Base-by-base conservation (phyloP, 306 rosid species). In the Dicorynia guianensis region DNA sequence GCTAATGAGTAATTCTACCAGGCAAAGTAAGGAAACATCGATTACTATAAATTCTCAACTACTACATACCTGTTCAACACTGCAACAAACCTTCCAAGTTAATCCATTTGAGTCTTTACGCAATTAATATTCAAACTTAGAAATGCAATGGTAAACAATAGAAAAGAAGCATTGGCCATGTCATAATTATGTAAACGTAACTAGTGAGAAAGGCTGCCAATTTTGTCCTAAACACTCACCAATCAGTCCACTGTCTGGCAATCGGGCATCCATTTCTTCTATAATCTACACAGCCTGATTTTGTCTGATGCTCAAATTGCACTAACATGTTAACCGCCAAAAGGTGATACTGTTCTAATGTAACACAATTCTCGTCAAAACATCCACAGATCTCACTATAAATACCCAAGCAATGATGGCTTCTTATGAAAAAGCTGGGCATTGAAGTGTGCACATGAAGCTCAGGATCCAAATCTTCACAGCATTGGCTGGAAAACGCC, bases 281-380 rank as follows among this genome's bases (percentile, higher is more conserved):
- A 76, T 42, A 79, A 79, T 80, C 84, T 84, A 84, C 80, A 80
- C 10, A 38, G 66, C 49, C 48, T 25, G 49, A 69, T 54, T 59
- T 11, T 72, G 72, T 73, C 72, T 43, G 60, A 63, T 62, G 71
- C 85, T 68, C 78, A 63, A 64, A 62, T 49, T 67, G 69, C 74
- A 73, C 50, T 57, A 48, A 53, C 69, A 62, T 69, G 52, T 69
- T 35, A 57, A 62, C 79, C 63, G 63, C 74, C 67, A 43, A 49
- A 77, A 76, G 76, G 75, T 40, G 50, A 72, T 3, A 60, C 43
- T 71, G 71, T 74, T 68, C 63, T 62, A 76, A 64, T 52, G 63
- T 35, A 62, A 74, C 53, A 57, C 40, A 66, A 25, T 55, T 63
- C 78, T 80, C 72, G 69, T 70, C 78, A 77, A 50, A 3, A 58